Evolutionary conservation across 2,329 filamentous ascomycete species (phyloP).

Genomic region (Colletotrichum plurivorum): DNA sequence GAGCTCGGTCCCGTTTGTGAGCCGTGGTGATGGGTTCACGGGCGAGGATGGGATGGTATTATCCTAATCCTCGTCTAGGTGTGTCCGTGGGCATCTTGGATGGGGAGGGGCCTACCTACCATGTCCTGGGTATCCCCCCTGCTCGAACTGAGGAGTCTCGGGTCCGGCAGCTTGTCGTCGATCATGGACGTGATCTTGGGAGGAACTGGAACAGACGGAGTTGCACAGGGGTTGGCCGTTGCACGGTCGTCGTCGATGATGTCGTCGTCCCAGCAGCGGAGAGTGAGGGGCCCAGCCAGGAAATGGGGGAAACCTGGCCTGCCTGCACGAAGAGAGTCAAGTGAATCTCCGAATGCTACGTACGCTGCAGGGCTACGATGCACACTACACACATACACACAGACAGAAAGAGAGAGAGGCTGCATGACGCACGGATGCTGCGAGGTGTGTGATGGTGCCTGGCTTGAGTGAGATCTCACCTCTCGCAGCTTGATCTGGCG

Average conservation of each 20-base stretch:
- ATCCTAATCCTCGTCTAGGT: background rate
- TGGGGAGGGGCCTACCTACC: background rate
- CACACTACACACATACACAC: too few species aligned
- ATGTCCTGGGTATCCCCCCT: background rate
- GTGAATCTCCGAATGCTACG: slow-evolving; percentile 23
- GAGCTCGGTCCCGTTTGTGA: slow-evolving; percentile 8
- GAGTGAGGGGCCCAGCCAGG: background rate
- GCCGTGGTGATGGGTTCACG: slow-evolving; percentile 14
- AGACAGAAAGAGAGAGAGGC: slow-evolving; percentile 1
- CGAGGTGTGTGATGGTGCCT: background rate
- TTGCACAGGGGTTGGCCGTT: slow-evolving; percentile 14
- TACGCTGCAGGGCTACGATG: slow-evolving; percentile 12
- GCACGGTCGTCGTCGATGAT: slow-evolving; percentile 1
- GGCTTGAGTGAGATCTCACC: background rate
- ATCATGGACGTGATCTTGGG: slow-evolving; percentile 19
- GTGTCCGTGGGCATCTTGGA: background rate
- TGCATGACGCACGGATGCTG: slow-evolving; percentile 17
- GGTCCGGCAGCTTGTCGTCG: slow-evolving; percentile 29
- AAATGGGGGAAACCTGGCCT: background rate
- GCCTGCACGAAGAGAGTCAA: background rate
- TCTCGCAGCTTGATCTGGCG: too few species aligned
- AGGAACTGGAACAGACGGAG: slow-evolving; percentile 13
- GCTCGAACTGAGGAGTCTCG: slow-evolving; percentile 20
- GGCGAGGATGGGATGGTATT: slow-evolving; percentile 10
- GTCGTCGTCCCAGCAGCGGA: background rate